phyloP scores from a whole-genome alignment of 208 protist genomes.

The Herpetomonas tarakana region DNA sequence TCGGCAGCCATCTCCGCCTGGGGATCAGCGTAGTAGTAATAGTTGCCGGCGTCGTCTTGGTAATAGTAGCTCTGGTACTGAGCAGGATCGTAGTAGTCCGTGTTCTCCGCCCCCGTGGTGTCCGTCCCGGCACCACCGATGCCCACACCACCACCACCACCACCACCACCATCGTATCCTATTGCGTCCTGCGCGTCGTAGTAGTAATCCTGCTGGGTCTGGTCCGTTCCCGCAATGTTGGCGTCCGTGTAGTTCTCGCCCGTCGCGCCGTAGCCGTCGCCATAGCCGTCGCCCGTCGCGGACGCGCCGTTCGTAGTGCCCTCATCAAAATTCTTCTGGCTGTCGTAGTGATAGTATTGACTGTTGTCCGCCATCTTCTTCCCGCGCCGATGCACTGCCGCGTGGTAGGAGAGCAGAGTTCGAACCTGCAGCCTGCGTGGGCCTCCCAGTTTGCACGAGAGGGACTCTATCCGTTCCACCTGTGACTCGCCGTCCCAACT shows the following conservation, averaged over 20 bases:
- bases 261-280: background rate
- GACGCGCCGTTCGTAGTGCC: constrained; percentile 11
- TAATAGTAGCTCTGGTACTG: constrained; percentile 76
- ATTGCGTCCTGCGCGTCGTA: constrained; percentile 7
- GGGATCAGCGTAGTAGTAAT: constrained; percentile 58
- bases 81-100: constrained; percentile 41
- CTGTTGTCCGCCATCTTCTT: constrained; percentile 1
- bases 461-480: too few relatives aligned
- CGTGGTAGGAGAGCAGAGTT: too few relatives aligned
- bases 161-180: constrained; percentile 12
- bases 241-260: constrained; percentile 6
- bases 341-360: constrained; percentile 11
- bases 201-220: constrained; percentile 4
- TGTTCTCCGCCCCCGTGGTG: constrained; percentile 16
- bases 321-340: constrained; percentile 17
- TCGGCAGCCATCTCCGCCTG: constrained; percentile 20
- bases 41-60: constrained; percentile 67
- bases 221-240: constrained; percentile 2
- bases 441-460: too few relatives aligned
- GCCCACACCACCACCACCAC: too few relatives aligned
- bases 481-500: too few relatives aligned
- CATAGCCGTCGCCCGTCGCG: constrained; percentile 7
- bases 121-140: constrained; percentile 16
- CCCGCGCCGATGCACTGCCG: too few relatives aligned
- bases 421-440: too few relatives aligned